A percentile compares a stretch with the other conserved stretches of the same genome.
phyloP scores from a whole-genome alignment of 352 stramenopile genomes.

The Thraustochytrium sp. region DNA sequence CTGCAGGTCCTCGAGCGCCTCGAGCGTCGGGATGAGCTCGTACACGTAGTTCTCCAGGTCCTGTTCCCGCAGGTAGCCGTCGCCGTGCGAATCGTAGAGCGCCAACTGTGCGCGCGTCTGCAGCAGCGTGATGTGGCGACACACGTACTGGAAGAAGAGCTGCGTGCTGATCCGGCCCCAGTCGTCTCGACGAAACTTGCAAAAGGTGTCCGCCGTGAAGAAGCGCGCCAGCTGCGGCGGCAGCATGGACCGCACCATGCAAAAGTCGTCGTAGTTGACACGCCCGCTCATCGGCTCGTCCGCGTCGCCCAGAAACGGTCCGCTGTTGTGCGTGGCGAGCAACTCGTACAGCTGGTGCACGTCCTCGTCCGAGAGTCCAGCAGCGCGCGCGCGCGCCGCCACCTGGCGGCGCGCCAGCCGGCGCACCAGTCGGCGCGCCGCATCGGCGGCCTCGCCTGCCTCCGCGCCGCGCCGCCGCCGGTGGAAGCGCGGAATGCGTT shows the following conservation, averaged over 20 bases:
- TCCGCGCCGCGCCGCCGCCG: neutral
- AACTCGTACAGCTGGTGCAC: neutral
- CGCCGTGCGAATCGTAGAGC: constrained; percentile 50
- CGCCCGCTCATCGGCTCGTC: constrained; percentile 9
- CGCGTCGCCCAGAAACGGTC: neutral
- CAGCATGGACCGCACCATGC: neutral
- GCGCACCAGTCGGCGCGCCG: neutral
- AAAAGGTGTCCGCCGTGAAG: constrained; percentile 30
- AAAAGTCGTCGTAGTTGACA: constrained; percentile 41
- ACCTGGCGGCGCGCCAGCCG: neutral
- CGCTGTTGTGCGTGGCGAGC: neutral
- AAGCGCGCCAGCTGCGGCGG: neutral
- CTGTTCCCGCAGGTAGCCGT: constrained; percentile 51
- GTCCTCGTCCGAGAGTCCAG: neutral
- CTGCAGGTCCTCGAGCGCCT: constrained; percentile 48
- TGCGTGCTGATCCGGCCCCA: constrained; percentile 27
- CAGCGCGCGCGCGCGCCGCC: neutral
- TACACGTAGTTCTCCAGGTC: constrained; percentile 57
- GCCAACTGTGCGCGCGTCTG: constrained; percentile 10
- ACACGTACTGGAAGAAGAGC: constrained; percentile 36
- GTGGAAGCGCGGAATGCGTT: neutral
- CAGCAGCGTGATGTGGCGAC: neutral
- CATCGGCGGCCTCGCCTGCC: neutral
- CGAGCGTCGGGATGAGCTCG: constrained; percentile 53
- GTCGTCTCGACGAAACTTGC: constrained; percentile 21